Conservation (phyloP, 306 rosid species). For the Acacia acuminata region DNA sequence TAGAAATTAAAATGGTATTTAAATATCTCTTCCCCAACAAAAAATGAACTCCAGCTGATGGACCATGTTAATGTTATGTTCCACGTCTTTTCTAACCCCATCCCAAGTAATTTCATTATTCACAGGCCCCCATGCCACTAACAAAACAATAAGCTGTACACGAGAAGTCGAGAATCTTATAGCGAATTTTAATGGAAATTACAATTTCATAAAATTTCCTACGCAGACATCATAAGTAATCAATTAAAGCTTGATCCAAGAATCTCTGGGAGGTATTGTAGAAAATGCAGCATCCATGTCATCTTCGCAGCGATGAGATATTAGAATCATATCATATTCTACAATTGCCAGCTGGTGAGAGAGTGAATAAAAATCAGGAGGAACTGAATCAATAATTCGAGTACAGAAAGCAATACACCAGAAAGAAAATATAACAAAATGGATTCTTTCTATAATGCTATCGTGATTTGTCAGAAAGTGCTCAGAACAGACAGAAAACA, state of each 20-base stretch:
- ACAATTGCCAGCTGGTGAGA: conserved; percentile 77
- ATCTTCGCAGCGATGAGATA: conserved; percentile 21
- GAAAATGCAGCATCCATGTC: conserved; percentile 30
- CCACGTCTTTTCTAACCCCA: too few relatives aligned
- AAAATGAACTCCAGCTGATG: background rate
- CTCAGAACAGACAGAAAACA: background rate
- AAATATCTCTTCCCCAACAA: too few relatives aligned
- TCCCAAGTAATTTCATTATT: background rate
- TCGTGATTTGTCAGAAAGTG: background rate
- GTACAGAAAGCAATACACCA: background rate
- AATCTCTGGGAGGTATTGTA: conserved; percentile 9
- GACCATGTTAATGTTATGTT: too few relatives aligned
- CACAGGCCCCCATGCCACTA: background rate
- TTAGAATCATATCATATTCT: conserved; percentile 65
- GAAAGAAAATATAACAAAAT: background rate
- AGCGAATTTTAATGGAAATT: background rate
- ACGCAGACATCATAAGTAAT: background rate
- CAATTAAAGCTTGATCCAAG: background rate
- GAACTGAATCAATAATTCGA: conserved; percentile 7
- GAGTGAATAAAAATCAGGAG: conserved; percentile 15
- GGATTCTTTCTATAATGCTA: conserved; percentile 5
- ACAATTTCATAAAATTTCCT: background rate
- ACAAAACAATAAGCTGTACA: background rate
- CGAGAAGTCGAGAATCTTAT: background rate
- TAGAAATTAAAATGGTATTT: too few relatives aligned